A percentile compares a stretch with the other conserved stretches of the same genome.
phyloP scores from a whole-genome alignment of 148 eudicot genomes.

The Rhododendron ovatum region DNA sequence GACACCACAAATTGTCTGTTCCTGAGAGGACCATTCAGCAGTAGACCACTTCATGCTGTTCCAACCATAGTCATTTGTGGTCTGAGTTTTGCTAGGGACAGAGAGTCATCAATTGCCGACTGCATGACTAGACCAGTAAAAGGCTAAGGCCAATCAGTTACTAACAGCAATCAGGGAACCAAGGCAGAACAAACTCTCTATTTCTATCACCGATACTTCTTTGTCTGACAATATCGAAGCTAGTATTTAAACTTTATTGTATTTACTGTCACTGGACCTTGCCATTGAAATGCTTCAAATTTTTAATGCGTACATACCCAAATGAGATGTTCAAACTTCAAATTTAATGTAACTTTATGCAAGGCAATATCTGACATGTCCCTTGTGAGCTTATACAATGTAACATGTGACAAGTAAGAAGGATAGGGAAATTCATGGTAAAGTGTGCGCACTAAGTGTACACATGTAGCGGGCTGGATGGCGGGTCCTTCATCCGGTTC shows the following conservation, averaged over 20 bases:
- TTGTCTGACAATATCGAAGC: not conserved
- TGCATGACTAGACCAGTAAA: not conserved
- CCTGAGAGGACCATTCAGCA: not conserved
- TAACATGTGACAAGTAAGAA: no score
- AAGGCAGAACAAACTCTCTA: not conserved
- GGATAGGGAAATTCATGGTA: no score
- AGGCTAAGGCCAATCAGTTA: not conserved
- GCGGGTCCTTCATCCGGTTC: no score
- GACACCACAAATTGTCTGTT: not conserved
- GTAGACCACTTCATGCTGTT: not conserved
- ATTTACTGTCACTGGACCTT: no score
- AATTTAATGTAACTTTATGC: no score
- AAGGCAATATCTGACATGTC: no score
- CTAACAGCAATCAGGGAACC: not conserved
- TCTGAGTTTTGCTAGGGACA: not conserved
- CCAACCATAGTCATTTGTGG: not conserved
- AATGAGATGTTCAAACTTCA: no score
- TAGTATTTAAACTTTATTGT: not conserved
- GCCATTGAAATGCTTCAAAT: no score
- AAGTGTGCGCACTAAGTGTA: no score
- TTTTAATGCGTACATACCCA: no score
- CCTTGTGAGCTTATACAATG: no score
- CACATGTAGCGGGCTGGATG: no score
- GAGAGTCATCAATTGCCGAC: not conserved
- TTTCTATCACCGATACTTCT: not conserved